Evolutionary conservation across 2,329 filamentous ascomycete genomes (phyloP).

Genomic region (Fusarium dlaminii): DNA sequence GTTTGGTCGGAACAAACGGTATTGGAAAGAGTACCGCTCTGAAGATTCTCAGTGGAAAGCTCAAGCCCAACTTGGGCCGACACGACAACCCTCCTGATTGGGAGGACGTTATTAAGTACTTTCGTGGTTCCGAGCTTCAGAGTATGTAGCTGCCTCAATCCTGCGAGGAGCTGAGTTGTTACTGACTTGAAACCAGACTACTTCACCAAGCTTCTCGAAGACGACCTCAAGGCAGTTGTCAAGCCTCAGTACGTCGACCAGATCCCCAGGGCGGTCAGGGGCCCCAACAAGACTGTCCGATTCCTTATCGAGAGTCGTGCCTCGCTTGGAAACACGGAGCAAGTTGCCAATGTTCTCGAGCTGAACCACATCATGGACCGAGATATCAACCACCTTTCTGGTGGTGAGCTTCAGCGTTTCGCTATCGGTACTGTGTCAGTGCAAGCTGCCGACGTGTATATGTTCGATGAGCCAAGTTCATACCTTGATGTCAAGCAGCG

Average conservation of each 20-base stretch:
- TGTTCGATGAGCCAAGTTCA: constrained; percentile 99
- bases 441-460: constrained; percentile 96
- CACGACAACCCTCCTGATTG: constrained; percentile 98
- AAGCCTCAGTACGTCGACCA: constrained; percentile 99
- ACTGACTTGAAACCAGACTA: constrained; percentile 68
- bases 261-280: constrained; percentile 91
- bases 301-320: constrained; percentile 79
- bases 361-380: constrained; percentile 90
- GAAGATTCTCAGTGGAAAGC: constrained; percentile 97
- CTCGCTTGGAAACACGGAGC: constrained; percentile 80
- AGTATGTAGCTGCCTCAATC: constrained; percentile 66
- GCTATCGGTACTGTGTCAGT: constrained; percentile 96
- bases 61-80: constrained; percentile 96
- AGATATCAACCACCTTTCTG: constrained; percentile 89
- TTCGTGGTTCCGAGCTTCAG: constrained; percentile 96
- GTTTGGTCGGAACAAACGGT: constrained; percentile 98
- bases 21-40: constrained; percentile 99
- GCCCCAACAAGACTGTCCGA: constrained; percentile 80
- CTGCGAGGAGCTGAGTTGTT: neutral
- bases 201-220: constrained; percentile 97
- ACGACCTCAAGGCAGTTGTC: constrained; percentile 96
- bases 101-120: constrained; percentile 99
- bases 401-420: constrained; percentile 98
- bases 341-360: constrained; percentile 86
- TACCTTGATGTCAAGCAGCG: constrained; percentile 99